A percentile compares a stretch with the other conserved stretches of the same genome.
Evolutionary conservation across 805 yeast genomes (phyloP).

Genomic region (Kuraishia borneana): DNA sequence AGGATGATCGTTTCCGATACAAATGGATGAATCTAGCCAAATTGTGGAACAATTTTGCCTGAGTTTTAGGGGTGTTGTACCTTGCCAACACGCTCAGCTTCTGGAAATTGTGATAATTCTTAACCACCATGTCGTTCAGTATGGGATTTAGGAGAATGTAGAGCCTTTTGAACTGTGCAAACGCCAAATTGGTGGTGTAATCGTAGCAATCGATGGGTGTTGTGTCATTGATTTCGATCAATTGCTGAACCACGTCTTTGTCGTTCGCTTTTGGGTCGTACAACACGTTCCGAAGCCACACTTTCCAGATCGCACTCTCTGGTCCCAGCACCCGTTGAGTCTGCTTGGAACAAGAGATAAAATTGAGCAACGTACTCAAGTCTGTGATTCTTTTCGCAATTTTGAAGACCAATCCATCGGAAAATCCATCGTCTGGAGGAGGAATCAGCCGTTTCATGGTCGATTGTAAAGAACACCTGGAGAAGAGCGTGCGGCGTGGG

Average conservation of each 20-base stretch:
- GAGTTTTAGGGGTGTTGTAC: slow-evolving; percentile 18
- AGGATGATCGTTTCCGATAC: slow-evolving; percentile 10
- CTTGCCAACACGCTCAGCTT: slow-evolving; percentile 16
- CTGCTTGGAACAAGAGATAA: not conserved
- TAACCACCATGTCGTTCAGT: slow-evolving; percentile 17
- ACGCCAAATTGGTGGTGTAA: slow-evolving; percentile 1
- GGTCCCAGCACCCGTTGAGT: not conserved
- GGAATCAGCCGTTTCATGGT: too few species aligned
- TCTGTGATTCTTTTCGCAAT: too few species aligned
- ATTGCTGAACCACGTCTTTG: not conserved
- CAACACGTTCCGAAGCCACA: not conserved
- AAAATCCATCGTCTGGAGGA: too few species aligned
- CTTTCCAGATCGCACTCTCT: not conserved
- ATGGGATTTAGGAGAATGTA: slow-evolving; percentile 18
- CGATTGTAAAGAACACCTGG: not conserved
- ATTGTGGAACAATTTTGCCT: slow-evolving; percentile 19
- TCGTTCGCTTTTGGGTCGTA: too few species aligned
- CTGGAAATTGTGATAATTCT: slow-evolving; percentile 21
- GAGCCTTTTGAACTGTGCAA: slow-evolving; percentile 11
- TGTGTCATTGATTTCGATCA: not conserved
- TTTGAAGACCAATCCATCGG: too few species aligned
- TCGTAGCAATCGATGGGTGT: slow-evolving; percentile 1
- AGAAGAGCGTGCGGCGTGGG: not conserved
- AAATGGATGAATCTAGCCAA: slow-evolving; percentile 14
- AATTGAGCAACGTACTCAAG: not conserved